Percentiles rank a stretch among this genome's conserved stretches.
phyloP scores from a whole-genome alignment of 192 early-diverging fungal species.

The Linnemannia hyalina region DNA sequence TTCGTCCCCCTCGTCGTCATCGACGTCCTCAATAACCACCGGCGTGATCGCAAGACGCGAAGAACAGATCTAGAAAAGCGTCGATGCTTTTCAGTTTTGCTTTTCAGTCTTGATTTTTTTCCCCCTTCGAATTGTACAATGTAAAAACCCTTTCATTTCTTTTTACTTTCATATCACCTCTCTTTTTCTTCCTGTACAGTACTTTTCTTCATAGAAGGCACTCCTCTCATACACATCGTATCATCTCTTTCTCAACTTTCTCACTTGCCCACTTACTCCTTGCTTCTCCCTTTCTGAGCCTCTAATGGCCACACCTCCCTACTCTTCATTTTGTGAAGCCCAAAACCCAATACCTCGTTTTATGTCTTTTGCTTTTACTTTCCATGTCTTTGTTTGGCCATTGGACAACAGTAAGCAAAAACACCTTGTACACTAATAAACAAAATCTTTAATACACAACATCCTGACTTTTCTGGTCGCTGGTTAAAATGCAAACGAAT shows the following conservation, averaged over 20 bases:
- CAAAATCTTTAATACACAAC: neutral
- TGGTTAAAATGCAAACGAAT: too few relatives aligned
- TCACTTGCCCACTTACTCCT: neutral
- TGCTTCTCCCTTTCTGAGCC: neutral
- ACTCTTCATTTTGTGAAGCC: neutral
- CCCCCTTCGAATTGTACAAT: neutral
- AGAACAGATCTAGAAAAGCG: constrained; percentile 37
- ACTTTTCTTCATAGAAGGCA: constrained; percentile 35
- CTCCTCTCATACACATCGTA: neutral
- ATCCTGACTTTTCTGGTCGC: neutral
- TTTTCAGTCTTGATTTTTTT: neutral
- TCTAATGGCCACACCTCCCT: constrained; percentile 1
- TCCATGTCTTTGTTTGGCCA: neutral
- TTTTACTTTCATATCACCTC: neutral
- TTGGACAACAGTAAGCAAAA: neutral
- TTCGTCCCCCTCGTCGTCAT: constrained; percentile 27
- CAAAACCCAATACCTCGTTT: constrained; percentile 11
- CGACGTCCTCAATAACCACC: constrained; percentile 37
- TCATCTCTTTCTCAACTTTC: neutral
- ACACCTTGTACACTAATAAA: constrained; percentile 3
- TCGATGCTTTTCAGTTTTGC: neutral
- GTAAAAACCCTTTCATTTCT: neutral
- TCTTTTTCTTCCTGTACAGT: constrained; percentile 17
- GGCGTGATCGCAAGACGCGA: constrained; percentile 47
- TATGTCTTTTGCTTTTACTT: constrained; percentile 1